Evolutionary conservation across 371 early-diverging fungal genomes (phyloP), one percentile per base, ranked within the genome.

Genomic region (Mucor indicus): DNA sequence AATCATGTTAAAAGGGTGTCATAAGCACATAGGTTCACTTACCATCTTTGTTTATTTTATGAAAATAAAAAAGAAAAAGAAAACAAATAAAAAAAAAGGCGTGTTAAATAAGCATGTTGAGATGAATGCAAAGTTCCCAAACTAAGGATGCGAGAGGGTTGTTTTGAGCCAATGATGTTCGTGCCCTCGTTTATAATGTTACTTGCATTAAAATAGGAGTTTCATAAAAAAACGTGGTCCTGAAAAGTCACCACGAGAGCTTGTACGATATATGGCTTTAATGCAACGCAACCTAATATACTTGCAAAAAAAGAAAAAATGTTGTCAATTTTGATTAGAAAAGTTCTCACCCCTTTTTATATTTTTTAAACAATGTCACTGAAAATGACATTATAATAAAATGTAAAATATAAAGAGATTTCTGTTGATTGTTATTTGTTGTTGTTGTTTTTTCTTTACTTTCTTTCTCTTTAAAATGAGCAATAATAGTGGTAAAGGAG

Each of bases 151-250:
- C 15, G 31, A 30, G 38, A 33, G 46, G 46, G 48, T 40, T 47
- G 46, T 15, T 29, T 56, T 49, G 50, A 47, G 54, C 54, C 54
- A 54, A 54, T 58, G 12, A 35, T 49, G 13, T 44, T 48, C 48
- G 44, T 53, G 41, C 51, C 48, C 51, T 50, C 33, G 22, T 17
- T 31, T 30, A 33, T 50, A 16, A 35, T 41, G 41, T n/a, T n/a
- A n/a, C n/a, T n/a, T n/a, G 32, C 23, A 25, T 16, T 10, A 44
- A 10, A 24, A 29, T 30, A 45, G 47, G 27, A 29, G 38, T 38
- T 47, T 47, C 20, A 16, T 31, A 31, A 36, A 44, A 55, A 27
- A 55, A 48, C 48, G 55, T 48, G 52, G 20, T 21, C 27, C 30
- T 31, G 20, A 33, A 39, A 46, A n/a, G n/a, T n/a, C n/a, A n/a